Base-by-base conservation (phyloP, 2,329 filamentous ascomycete species). In the Shiraia sp. region DNA sequence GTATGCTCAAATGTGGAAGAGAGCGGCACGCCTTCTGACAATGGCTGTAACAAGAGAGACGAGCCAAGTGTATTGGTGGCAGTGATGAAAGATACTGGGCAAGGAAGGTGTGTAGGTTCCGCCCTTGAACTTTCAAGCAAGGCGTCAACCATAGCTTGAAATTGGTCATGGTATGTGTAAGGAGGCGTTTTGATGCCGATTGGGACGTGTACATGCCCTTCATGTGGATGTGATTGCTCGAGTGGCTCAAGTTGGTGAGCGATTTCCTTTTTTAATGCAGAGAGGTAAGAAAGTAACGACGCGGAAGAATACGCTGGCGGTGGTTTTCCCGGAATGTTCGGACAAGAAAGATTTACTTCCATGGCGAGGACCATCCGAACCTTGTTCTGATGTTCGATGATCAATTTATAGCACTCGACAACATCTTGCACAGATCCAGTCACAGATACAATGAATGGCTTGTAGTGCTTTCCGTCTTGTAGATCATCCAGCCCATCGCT, bases 311-410 rank as follows among this genome's bases (percentile, higher is more conserved):
- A 91, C 0, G 87, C 87, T 5, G 87, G 86, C 1, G 88, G 88
- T 1, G 87, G 83, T 32, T 79, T 78, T 13, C 73, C 72, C 0
- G 79, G 75, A 35, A 91, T 90, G 57, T 92, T 91, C 0, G 88
- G 88, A 54, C 88, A 91, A 23, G 81, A 86, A 22, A 91, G 79
- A 61, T 92, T 92, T 57, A 91, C 75, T 66, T 92, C 88, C 74
- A 90, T 80, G 13, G 82, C 83, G 1, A 88, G 71, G 1, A 75
- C 74, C 51, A 82, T 73, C 16, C 17, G 33, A 3, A 61, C 73
- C 2, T 37, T 40, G 2, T 30, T 13, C 43, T 76, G 46, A 47
- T 58, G 32, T 17, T 44, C 43, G 62, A 60, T 65, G 45, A 87
- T 77, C 10, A 71, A 67, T 1, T 51, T 47, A 59, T 86, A 85